Conservation (phyloP, 371 early-diverging fungal genomes). For the Actinomucor elegans region DNA sequence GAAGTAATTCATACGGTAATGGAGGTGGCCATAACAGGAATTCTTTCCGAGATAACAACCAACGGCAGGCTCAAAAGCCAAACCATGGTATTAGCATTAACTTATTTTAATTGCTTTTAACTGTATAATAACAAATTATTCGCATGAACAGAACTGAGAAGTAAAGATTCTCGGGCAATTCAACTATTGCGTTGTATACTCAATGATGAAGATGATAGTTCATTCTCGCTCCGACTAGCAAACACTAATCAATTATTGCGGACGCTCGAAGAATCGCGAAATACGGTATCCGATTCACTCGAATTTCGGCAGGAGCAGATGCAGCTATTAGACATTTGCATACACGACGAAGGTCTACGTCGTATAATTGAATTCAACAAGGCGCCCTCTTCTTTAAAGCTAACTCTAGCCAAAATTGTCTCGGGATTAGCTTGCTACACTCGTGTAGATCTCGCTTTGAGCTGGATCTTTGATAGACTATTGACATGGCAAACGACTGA, state of each 20-base stretch:
- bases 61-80: neutral
- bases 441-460: conserved; percentile 32
- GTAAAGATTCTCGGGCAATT: conserved; percentile 30
- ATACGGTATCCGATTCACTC: conserved; percentile 18
- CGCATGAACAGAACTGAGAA: too few species aligned
- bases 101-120: too few species aligned
- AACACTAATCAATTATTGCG: conserved; percentile 26
- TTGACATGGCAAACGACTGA: conserved; percentile 12
- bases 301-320: conserved; percentile 37
- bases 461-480: conserved; percentile 30
- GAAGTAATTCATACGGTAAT: conserved; percentile 5
- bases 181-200: conserved; percentile 29
- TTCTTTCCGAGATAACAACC: conserved; percentile 6
- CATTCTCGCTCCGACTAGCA: conserved; percentile 22
- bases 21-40: conserved; percentile 6
- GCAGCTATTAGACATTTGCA: conserved; percentile 35
- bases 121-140: too few species aligned
- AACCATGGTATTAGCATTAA: neutral
- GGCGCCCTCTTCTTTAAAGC: conserved; percentile 20
- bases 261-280: conserved; percentile 31
- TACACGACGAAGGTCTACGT: conserved; percentile 26
- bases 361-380: conserved; percentile 32
- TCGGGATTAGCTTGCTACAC: conserved; percentile 34
- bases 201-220: conserved; percentile 31
- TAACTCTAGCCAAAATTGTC: conserved; percentile 14